Conservation (phyloP, 768 basidiomycete genomes). For the Pholiota conissans region DNA sequence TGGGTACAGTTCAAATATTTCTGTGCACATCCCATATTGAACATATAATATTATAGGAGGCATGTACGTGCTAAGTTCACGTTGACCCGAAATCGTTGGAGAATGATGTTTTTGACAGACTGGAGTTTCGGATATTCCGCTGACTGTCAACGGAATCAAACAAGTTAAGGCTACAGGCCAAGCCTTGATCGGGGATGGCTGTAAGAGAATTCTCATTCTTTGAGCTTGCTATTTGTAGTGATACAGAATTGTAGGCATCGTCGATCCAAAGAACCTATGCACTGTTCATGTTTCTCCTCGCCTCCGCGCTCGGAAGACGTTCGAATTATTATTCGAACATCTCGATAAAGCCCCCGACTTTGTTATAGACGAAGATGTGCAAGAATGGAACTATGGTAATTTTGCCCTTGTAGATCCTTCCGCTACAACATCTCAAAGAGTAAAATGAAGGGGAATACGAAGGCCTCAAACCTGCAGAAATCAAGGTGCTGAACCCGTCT, state of each 20-base stretch:
- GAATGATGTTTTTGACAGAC: conserved; percentile 49
- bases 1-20: conserved; percentile 48
- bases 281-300: conserved; percentile 86
- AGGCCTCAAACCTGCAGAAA: conserved; percentile 79
- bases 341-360: conserved; percentile 46
- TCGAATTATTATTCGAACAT: conserved; percentile 71
- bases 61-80: conserved; percentile 47
- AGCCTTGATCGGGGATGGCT: conserved; percentile 71
- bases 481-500: conserved; percentile 52
- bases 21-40: background rate
- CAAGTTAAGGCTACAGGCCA: conserved; percentile 66
- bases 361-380: conserved; percentile 60
- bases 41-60: conserved; percentile 39
- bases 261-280: conserved; percentile 79
- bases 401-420: background rate
- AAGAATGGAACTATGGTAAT: conserved; percentile 90
- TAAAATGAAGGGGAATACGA: conserved; percentile 72
- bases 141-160: conserved; percentile 74
- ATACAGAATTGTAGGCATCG: conserved; percentile 45
- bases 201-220: conserved; percentile 45
- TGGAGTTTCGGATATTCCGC: conserved; percentile 83
- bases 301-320: conserved; percentile 81
- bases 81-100: too few relatives aligned
- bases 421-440: background rate
- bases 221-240: background rate